A percentile compares a stretch with the other conserved stretches of the same genome.
phyloP scores from a whole-genome alignment of 768 basidiomycete genomes.

The Jaapia argillacea region DNA sequence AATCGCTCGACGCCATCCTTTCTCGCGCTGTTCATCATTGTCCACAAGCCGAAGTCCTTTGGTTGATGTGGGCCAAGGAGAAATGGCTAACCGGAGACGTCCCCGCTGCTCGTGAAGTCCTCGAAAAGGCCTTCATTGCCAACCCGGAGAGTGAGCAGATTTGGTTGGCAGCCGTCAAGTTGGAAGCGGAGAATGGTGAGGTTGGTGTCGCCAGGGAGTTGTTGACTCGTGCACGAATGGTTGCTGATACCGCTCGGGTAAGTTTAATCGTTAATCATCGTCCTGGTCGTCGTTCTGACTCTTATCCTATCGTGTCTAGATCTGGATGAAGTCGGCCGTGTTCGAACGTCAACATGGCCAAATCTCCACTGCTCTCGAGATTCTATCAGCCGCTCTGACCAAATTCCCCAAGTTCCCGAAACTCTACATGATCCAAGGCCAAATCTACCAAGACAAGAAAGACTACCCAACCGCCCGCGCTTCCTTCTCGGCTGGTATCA shows the following conservation, averaged over 20 bases:
- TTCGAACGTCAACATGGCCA: constrained; percentile 89
- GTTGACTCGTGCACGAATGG: constrained; percentile 78
- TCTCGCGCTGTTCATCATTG: constrained; percentile 80
- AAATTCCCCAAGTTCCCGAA: constrained; percentile 90
- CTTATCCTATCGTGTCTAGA: constrained; percentile 33
- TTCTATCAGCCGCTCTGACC: constrained; percentile 59
- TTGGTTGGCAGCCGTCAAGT: constrained; percentile 95
- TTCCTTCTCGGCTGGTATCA: constrained; percentile 76
- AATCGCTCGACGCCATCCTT: constrained; percentile 75
- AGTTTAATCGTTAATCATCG: constrained; percentile 15
- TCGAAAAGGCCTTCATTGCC: constrained; percentile 84
- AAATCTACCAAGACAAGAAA: constrained; percentile 64
- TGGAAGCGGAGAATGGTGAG: constrained; percentile 94
- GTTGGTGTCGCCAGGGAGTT: constrained; percentile 78
- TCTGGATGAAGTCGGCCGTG: constrained; percentile 98
- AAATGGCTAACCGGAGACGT: constrained; percentile 90
- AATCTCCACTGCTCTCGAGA: constrained; percentile 62
- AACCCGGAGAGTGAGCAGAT: constrained; percentile 97
- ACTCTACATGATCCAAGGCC: constrained; percentile 95
- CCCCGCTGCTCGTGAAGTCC: constrained; percentile 79
- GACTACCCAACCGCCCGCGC: constrained; percentile 61
- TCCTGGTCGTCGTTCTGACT: constrained; percentile 1
- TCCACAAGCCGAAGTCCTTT: constrained; percentile 91
- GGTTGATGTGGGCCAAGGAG: constrained; percentile 98
- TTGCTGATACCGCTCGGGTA: constrained; percentile 88